phyloP scores from a whole-genome alignment of 805 yeast genomes.

The Wickerhamomyces bovis region DNA sequence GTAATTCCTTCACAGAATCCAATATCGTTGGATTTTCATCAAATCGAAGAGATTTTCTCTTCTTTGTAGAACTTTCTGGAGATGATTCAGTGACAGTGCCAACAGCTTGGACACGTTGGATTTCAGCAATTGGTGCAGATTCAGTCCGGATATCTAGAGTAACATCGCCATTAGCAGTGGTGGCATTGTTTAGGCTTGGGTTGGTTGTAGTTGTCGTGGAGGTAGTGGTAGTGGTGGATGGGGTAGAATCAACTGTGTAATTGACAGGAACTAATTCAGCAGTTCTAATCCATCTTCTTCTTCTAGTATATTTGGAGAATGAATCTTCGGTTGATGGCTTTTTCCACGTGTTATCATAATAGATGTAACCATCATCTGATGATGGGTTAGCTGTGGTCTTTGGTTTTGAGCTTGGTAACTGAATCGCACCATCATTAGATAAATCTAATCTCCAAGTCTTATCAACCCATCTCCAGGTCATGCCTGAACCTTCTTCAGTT shows the following conservation, averaged over 20 bases:
- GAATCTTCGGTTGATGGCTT: conserved; percentile 84
- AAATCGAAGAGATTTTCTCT: conserved; percentile 39
- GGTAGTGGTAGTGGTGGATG: conserved; percentile 8
- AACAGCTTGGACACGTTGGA: conserved; percentile 18
- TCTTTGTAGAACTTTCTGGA: conserved; percentile 16
- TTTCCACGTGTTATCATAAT: conserved; percentile 92
- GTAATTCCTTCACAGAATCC: conserved; percentile 19
- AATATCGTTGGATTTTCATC: conserved; percentile 31
- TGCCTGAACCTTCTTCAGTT: conserved; percentile 56
- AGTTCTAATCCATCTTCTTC: conserved; percentile 93
- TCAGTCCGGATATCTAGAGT: conserved; percentile 2
- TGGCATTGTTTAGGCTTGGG: neutral
- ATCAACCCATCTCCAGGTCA: conserved; percentile 95
- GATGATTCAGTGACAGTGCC: conserved; percentile 6
- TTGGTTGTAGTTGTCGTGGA: no score
- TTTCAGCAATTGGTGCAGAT: conserved; percentile 15
- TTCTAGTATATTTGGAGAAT: conserved; percentile 84
- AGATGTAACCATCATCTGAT: conserved; percentile 79
- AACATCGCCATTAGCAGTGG: neutral
- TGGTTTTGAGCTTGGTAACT: conserved; percentile 55
- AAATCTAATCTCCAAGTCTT: conserved; percentile 86
- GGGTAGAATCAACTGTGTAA: conserved; percentile 1
- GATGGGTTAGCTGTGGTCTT: conserved; percentile 58
- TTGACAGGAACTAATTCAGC: conserved; percentile 65
- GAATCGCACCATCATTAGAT: conserved; percentile 82